Conservation (phyloP, 2,329 filamentous ascomycete species). For the Dendryphion nanum region DNA sequence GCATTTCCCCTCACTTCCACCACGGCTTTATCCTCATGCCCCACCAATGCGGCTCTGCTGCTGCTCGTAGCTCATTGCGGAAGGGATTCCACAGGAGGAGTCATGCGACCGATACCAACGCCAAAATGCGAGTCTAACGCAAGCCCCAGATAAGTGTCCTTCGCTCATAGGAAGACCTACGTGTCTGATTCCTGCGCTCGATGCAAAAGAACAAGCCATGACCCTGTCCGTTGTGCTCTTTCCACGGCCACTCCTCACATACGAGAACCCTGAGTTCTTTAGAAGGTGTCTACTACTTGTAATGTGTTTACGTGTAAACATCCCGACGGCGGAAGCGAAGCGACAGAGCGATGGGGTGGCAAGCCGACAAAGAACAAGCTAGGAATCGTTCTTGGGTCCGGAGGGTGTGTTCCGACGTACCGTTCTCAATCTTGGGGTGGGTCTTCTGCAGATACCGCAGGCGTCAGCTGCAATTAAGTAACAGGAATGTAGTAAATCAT, state of each 20-base stretch:
- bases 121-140: constrained; percentile 14
- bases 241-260: too few relatives aligned
- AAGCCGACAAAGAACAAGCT: too few relatives aligned
- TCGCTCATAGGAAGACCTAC: constrained; percentile 13
- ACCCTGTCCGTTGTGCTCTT: too few relatives aligned
- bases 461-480: constrained; percentile 10
- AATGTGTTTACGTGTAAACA: too few relatives aligned
- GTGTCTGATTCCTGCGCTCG: constrained; percentile 25
- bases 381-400: too few relatives aligned
- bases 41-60: constrained; percentile 34
- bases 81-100: constrained; percentile 12
- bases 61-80: constrained; percentile 1
- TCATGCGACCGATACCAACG: constrained; percentile 25
- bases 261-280: too few relatives aligned
- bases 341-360: too few relatives aligned
- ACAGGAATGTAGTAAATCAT: constrained; percentile 6
- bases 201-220: constrained; percentile 24
- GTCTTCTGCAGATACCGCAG: too few relatives aligned
- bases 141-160: constrained; percentile 32
- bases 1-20: constrained; percentile 10
- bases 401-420: too few relatives aligned
- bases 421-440: too few relatives aligned
- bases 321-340: too few relatives aligned
- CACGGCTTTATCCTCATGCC: constrained; percentile 25
- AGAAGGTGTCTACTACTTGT: too few relatives aligned